These are phyloP conservation scores for Nowakowskiella sp. DNA, from an alignment of 192 early-diverging fungal genomes.

Conservation along the genomic window DNA sequence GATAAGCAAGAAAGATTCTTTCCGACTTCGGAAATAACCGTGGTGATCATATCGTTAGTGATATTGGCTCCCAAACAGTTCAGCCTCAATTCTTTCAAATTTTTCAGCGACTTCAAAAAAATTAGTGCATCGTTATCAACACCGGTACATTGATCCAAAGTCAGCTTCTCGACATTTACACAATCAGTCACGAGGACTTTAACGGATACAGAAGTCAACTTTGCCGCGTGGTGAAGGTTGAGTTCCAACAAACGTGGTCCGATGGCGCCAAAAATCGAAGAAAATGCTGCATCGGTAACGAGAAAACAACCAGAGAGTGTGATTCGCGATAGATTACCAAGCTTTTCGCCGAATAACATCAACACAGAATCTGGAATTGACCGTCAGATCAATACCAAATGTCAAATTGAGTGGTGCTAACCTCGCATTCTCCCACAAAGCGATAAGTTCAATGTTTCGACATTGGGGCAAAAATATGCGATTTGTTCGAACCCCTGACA, in stretches of 20 bases:
- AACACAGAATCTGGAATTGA: slow-evolving; percentile 31
- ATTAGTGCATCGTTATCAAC: slow-evolving; percentile 47
- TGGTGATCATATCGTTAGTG: slow-evolving; percentile 34
- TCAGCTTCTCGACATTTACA: slow-evolving; percentile 33
- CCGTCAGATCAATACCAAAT: background rate
- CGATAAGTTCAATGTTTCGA: slow-evolving; percentile 55
- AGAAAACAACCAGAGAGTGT: slow-evolving; percentile 66
- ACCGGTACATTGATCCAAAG: slow-evolving; percentile 44
- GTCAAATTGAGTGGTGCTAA: too few relatives aligned
- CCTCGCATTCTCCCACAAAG: slow-evolving; percentile 66
- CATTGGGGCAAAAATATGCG: slow-evolving; percentile 50
- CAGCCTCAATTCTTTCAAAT: slow-evolving; percentile 32
- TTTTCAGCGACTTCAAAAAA: slow-evolving; percentile 22
- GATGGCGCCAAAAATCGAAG: slow-evolving; percentile 43
- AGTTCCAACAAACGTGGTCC: slow-evolving; percentile 39
- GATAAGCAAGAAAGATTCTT: slow-evolving; percentile 33
- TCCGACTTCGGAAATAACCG: slow-evolving; percentile 39
- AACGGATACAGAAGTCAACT: slow-evolving; percentile 13
- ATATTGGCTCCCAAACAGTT: slow-evolving; percentile 34
- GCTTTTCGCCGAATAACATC: slow-evolving; percentile 22
- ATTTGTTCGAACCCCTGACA: slow-evolving; percentile 48
- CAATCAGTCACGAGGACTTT: slow-evolving; percentile 16
- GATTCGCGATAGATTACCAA: slow-evolving; percentile 42
- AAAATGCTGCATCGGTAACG: slow-evolving; percentile 50
- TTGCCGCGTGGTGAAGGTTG: slow-evolving; percentile 31